phyloP scores from a whole-genome alignment of 805 yeast species.

The Saturnispora serradocipensis region DNA sequence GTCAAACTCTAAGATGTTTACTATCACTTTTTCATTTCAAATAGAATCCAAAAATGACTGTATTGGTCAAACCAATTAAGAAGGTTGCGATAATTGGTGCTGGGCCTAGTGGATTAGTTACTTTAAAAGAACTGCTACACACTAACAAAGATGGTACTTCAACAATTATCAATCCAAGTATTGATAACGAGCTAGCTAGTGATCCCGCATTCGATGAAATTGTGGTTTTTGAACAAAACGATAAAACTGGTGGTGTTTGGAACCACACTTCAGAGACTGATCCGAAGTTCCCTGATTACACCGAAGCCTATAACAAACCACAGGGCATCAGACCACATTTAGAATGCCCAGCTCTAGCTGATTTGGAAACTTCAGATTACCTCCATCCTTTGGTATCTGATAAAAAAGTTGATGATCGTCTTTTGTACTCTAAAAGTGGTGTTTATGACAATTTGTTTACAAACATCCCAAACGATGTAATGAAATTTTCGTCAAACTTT shows the following conservation, averaged over 20 bases:
- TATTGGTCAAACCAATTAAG: slow-evolving; percentile 16
- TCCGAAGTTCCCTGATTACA: slow-evolving; percentile 15
- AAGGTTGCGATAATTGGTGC: slow-evolving; percentile 28
- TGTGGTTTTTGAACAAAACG: slow-evolving; percentile 33
- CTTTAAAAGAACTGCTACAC: slow-evolving; percentile 25
- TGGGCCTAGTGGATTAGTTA: slow-evolving; percentile 31
- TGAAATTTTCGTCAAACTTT: slow-evolving; percentile 31
- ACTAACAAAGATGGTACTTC: slow-evolving; percentile 22
- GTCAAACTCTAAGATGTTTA: not conserved
- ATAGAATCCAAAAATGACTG: not conserved
- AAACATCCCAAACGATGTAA: slow-evolving; percentile 31
- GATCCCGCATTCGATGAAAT: slow-evolving; percentile 27
- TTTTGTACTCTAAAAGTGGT: slow-evolving; percentile 14
- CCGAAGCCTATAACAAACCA: slow-evolving; percentile 12
- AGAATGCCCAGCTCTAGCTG: slow-evolving; percentile 1
- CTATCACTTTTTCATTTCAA: not conserved
- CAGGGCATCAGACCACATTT: slow-evolving; percentile 10
- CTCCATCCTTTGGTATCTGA: not conserved
- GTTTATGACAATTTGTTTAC: slow-evolving; percentile 32
- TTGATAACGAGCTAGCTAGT: slow-evolving; percentile 5
- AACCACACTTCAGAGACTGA: slow-evolving; percentile 15
- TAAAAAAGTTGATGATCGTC: not conserved
- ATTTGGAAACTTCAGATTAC: not conserved
- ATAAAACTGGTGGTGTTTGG: slow-evolving; percentile 35
- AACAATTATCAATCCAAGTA: slow-evolving; percentile 11